These are phyloP conservation scores for Pythium coloratum DNA, from an alignment of 352 stramenopile genomes.

Conservation along the genomic window DNA sequence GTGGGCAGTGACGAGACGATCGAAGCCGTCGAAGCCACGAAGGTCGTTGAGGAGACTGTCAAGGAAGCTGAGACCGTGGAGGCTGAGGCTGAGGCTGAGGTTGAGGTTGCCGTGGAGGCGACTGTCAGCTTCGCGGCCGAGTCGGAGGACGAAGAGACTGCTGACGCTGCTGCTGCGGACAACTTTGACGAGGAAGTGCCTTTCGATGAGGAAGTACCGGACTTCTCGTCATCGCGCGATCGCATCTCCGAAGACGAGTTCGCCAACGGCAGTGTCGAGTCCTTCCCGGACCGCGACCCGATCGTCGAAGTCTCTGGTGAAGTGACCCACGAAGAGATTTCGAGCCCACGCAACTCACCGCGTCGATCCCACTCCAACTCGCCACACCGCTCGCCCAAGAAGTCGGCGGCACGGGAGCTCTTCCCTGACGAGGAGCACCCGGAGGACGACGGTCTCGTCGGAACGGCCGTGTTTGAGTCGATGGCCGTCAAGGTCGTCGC, in stretches of 20 bases:
- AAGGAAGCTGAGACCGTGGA: not conserved
- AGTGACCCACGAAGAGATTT: constrained; percentile 22
- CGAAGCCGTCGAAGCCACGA: not conserved
- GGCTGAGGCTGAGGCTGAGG: not conserved
- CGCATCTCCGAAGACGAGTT: constrained; percentile 16
- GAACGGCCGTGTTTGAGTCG: constrained; percentile 11
- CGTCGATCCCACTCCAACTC: constrained; percentile 9
- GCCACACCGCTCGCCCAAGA: constrained; percentile 3
- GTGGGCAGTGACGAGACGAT: not conserved
- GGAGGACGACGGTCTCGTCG: constrained; percentile 1
- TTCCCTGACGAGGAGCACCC: constrained; percentile 15
- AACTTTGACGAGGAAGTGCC: not conserved
- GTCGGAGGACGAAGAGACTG: not conserved
- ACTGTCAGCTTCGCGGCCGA: not conserved
- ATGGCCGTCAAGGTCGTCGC: not conserved
- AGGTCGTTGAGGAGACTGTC: not conserved
- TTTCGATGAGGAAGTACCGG: not conserved
- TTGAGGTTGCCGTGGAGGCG: not conserved
- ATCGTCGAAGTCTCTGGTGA: constrained; percentile 28
- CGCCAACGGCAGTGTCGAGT: not conserved
- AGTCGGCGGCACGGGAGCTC: constrained; percentile 14
- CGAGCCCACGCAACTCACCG: constrained; percentile 11
- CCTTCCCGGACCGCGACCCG: constrained; percentile 19
- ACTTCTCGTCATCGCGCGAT: not conserved
- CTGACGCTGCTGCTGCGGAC: not conserved